Evolutionary conservation across 352 stramenopile genomes (phyloP).

Genomic region (Phytophthora idaei): DNA sequence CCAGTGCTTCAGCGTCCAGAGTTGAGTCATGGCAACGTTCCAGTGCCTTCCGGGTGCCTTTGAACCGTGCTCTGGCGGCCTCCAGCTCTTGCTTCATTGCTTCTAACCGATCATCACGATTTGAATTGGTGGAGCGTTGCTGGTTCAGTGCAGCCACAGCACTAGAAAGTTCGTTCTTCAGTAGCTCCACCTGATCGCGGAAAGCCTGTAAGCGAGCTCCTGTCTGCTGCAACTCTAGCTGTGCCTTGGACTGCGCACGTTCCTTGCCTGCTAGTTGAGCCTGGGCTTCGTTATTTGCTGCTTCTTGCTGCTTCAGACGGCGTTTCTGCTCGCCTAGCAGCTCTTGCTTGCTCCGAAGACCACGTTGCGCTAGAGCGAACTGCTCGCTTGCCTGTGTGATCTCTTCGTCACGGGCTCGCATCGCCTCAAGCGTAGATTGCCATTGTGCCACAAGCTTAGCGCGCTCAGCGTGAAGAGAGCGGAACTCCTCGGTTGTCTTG

Average conservation of each 20-base stretch:
- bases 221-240: constrained; percentile 70
- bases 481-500: constrained; percentile 95
- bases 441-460: constrained; percentile 95
- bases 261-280: constrained; percentile 72
- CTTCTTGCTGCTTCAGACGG: constrained; percentile 83
- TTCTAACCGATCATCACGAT: constrained; percentile 78
- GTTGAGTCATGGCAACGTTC: constrained; percentile 75
- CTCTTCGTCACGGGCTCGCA: constrained; percentile 92
- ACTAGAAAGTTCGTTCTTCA: constrained; percentile 92
- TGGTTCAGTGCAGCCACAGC: constrained; percentile 85
- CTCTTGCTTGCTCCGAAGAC: constrained; percentile 66
- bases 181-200: constrained; percentile 91
- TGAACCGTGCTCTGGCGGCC: constrained; percentile 67
- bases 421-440: constrained; percentile 94
- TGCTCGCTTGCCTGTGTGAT: constrained; percentile 92
- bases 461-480: constrained; percentile 91
- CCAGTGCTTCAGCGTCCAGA: constrained; percentile 80
- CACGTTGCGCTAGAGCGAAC: constrained; percentile 76
- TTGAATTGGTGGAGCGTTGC: constrained; percentile 78
- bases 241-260: constrained; percentile 67
- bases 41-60: constrained; percentile 81
- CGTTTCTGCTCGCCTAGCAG: constrained; percentile 77
- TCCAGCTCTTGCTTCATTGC: constrained; percentile 83
- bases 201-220: constrained; percentile 78
- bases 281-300: constrained; percentile 87